Evolutionary conservation across 2,329 filamentous ascomycete species (phyloP).

Genomic region (Paradendryphiella salina): DNA sequence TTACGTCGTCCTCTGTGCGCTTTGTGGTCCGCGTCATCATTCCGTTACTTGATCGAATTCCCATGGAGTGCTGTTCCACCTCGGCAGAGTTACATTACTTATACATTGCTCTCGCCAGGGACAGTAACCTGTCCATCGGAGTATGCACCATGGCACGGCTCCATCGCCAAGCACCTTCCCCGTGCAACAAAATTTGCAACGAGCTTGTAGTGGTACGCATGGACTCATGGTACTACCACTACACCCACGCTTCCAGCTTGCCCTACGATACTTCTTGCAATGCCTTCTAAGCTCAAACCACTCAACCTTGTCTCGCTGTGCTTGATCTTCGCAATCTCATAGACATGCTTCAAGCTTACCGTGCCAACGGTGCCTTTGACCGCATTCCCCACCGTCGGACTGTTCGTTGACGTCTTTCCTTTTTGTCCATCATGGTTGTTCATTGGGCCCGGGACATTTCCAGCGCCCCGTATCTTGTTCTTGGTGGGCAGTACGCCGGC

Average conservation of each 20-base stretch:
- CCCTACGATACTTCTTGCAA: conserved; percentile 71
- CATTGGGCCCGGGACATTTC: conserved; percentile 54
- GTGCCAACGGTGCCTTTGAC: conserved; percentile 79
- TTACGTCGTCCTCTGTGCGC: neutral
- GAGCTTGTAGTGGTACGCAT: neutral
- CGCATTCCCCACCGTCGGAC: conserved; percentile 57
- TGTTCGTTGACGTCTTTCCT: conserved; percentile 41
- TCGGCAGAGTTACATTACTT: neutral
- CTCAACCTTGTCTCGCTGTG: conserved; percentile 53
- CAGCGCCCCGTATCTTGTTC: conserved; percentile 73
- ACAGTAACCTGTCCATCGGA: neutral
- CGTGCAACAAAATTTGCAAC: neutral
- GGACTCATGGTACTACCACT: conserved; percentile 52
- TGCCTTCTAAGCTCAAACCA: conserved; percentile 80
- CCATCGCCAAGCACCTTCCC: neutral
- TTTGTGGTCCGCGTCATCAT: neutral
- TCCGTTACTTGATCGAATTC: neutral
- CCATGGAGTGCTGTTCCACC: neutral
- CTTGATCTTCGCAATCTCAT: conserved; percentile 98
- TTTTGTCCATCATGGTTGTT: conserved; percentile 46
- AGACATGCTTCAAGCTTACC: conserved; percentile 91
- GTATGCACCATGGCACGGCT: neutral
- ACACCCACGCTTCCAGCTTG: conserved; percentile 57
- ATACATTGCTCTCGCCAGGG: neutral
- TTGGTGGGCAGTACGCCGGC: conserved; percentile 75